Conservation (phyloP, 345 rosid genomes). For the Eucalyptus guilfoylei region DNA sequence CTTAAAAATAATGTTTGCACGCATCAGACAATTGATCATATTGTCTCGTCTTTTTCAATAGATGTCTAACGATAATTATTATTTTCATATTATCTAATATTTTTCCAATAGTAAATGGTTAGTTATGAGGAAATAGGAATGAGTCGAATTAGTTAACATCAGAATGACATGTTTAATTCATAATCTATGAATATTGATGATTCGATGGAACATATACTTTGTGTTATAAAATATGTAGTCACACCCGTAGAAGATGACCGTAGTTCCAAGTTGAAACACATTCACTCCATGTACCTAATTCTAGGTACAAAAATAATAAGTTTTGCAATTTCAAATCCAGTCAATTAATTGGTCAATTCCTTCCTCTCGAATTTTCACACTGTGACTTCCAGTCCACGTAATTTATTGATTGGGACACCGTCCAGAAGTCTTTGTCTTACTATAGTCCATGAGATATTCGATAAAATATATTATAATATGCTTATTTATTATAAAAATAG, state of each 20-base stretch:
- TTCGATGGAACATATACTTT: background rate
- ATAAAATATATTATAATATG: background rate
- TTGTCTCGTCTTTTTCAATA: no score
- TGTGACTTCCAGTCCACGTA: background rate
- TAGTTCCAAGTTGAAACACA: background rate
- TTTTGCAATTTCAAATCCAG: background rate
- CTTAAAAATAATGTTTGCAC: fast-evolving
- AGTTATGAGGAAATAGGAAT: background rate
- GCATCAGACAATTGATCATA: no score
- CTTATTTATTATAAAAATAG: background rate
- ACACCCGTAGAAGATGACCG: background rate
- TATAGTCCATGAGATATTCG: background rate
- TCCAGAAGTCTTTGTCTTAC: background rate
- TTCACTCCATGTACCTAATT: background rate
- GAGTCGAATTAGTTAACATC: background rate
- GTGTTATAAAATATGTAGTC: background rate
- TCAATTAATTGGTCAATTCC: background rate
- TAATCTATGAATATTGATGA: background rate
- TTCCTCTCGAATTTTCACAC: background rate
- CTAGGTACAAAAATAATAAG: background rate
- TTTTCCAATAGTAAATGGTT: background rate
- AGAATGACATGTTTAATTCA: background rate
- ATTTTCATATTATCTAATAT: no score
- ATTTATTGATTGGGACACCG: background rate
- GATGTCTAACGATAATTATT: no score